Evolutionary conservation across 768 basidiomycete genomes (phyloP).

Genomic region (Lepiota brunneoincarnata): DNA sequence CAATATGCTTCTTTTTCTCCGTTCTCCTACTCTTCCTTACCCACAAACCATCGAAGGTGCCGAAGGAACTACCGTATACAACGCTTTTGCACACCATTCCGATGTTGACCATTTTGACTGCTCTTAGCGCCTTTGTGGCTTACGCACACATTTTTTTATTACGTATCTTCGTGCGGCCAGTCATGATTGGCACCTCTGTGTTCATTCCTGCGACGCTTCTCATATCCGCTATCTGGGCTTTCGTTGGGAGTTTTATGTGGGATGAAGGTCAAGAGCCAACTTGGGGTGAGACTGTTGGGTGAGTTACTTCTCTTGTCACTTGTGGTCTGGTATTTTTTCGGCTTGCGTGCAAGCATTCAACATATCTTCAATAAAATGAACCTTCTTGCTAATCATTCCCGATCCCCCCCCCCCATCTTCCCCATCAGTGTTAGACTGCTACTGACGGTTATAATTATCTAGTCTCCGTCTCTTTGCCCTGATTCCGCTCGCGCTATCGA

Average conservation of each 20-base stretch:
- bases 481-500: constrained; percentile 65
- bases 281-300: constrained; percentile 85
- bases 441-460: constrained; percentile 13
- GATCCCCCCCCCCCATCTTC: neutral
- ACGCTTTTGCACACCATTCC: constrained; percentile 78
- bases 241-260: constrained; percentile 75
- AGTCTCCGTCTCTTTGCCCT: constrained; percentile 78
- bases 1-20: constrained; percentile 59
- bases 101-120: constrained; percentile 67
- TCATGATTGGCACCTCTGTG: constrained; percentile 74
- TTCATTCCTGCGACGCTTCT: constrained; percentile 74
- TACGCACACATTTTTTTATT: constrained; percentile 76
- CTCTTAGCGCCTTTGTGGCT: constrained; percentile 66
- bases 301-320: constrained; percentile 24
- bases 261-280: constrained; percentile 49
- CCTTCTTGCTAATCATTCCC: neutral
- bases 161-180: constrained; percentile 79
- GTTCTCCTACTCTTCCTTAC: constrained; percentile 65
- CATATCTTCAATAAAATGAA: neutral
- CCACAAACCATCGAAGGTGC: constrained; percentile 37
- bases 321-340: neutral
- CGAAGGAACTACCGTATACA: constrained; percentile 54
- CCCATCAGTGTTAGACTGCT: neutral
- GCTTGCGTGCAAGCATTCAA: too few relatives aligned
- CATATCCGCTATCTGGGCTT: constrained; percentile 77